These are phyloP conservation scores for Lepiota venenata DNA, from an alignment of 768 basidiomycete genomes.

Conservation along the genomic window DNA sequence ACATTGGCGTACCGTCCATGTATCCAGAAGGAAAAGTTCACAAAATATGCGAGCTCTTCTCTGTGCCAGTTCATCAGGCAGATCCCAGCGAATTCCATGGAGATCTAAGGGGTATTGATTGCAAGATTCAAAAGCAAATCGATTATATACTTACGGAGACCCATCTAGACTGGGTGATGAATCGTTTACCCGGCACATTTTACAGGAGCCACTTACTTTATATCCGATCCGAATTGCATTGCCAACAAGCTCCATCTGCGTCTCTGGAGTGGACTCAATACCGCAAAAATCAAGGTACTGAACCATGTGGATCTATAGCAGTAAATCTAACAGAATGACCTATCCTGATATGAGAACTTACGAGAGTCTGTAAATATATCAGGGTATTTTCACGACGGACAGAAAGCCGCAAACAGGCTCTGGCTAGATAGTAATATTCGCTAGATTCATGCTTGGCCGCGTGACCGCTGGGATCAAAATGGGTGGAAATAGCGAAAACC, in stretches of 20 bases:
- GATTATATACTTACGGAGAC: conserved; percentile 43
- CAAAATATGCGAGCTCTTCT: conserved; percentile 60
- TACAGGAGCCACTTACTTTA: conserved; percentile 41
- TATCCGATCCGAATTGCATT: conserved; percentile 55
- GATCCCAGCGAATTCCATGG: conserved; percentile 56
- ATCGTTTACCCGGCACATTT: background rate
- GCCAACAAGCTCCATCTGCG: conserved; percentile 56
- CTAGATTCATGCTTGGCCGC: conserved; percentile 51
- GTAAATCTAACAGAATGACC: background rate
- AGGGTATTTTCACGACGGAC: conserved; percentile 49
- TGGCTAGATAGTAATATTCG: conserved; percentile 60
- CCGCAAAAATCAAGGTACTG: conserved; percentile 59
- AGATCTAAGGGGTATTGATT: conserved; percentile 40
- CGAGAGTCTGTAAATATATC: conserved; percentile 51
- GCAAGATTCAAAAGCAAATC: background rate
- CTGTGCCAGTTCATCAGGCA: conserved; percentile 40
- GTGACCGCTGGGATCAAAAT: conserved; percentile 52
- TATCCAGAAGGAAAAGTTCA: conserved; percentile 64
- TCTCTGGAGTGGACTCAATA: conserved; percentile 40
- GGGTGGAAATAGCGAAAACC: conserved; percentile 59
- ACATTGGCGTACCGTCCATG: conserved; percentile 45
- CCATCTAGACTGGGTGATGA: conserved; percentile 27
- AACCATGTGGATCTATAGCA: conserved; percentile 33
- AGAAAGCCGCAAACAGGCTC: conserved; percentile 46
- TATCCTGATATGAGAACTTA: conserved; percentile 25